A percentile compares a stretch with the other conserved stretches of the same genome.
phyloP scores from a whole-genome alignment of 208 protist genomes.

The Acanthamoeba lenticulata region DNA sequence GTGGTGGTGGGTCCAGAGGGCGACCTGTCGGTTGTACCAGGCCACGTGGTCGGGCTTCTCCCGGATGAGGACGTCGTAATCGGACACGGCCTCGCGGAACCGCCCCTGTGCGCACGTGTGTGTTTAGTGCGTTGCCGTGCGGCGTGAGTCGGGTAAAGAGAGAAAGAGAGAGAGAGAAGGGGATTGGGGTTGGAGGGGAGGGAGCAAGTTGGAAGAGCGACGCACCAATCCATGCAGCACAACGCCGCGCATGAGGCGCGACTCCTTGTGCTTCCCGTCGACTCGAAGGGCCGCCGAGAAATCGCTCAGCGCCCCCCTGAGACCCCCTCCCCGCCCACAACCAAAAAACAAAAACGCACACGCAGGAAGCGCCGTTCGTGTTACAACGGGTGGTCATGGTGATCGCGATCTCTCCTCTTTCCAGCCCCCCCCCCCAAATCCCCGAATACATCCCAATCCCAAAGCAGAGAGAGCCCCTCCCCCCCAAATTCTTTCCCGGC shows the following conservation, averaged over 20 bases:
- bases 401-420: too few species aligned
- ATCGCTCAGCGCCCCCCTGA: slow-evolving; percentile 72
- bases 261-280: slow-evolving; percentile 70
- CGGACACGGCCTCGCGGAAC: slow-evolving; percentile 66
- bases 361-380: too few species aligned
- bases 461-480: neutral
- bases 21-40: slow-evolving; percentile 78
- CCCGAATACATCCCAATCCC: neutral
- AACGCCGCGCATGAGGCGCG: slow-evolving; percentile 74
- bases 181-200: neutral
- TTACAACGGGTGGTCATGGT: too few species aligned
- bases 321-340: neutral
- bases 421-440: too few species aligned
- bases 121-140: neutral
- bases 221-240: slow-evolving; percentile 66
- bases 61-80: slow-evolving; percentile 73
- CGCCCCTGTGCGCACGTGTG: slow-evolving; percentile 7
- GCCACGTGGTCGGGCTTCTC: slow-evolving; percentile 76
- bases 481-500: too few species aligned
- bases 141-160: too few species aligned
- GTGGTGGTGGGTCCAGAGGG: slow-evolving; percentile 67
- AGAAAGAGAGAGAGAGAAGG: neutral
- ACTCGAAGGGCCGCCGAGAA: slow-evolving; percentile 69
- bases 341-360: neutral
- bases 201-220: neutral